These are phyloP conservation scores for Zymoseptoria crescenta DNA, from an alignment of 2,329 filamentous ascomycete species.

Conservation along the genomic window DNA sequence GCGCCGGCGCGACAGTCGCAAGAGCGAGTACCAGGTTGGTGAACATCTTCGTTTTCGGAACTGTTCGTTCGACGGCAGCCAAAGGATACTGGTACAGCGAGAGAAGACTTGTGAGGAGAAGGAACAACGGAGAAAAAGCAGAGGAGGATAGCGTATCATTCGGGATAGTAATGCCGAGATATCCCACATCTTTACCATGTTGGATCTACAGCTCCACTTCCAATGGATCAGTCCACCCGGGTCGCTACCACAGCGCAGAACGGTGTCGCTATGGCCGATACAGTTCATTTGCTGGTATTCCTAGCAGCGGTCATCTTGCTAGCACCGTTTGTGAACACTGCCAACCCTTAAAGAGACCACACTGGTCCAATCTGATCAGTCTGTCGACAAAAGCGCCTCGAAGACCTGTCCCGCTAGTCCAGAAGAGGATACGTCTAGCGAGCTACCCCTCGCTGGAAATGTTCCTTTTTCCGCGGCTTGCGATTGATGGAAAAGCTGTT, in stretches of 20 bases:
- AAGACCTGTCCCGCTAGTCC: slow-evolving; percentile 7
- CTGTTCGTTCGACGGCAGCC: not conserved
- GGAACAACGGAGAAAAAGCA: slow-evolving; percentile 2
- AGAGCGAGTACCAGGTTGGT: slow-evolving; percentile 16
- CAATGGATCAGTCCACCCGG: not conserved
- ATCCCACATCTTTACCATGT: not conserved
- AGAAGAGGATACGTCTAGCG: slow-evolving; percentile 13
- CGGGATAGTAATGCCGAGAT: not conserved
- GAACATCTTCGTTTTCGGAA: slow-evolving; percentile 3
- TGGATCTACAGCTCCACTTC: not conserved
- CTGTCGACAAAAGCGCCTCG: not conserved
- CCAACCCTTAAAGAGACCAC: not conserved
- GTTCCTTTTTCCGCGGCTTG: slow-evolving; percentile 13
- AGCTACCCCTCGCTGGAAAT: slow-evolving; percentile 13
- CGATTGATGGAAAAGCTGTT: not conserved
- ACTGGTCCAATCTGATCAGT: not conserved
- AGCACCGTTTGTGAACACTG: not conserved
- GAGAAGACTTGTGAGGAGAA: slow-evolving; percentile 7
- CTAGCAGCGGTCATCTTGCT: not conserved
- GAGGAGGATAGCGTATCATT: not conserved
- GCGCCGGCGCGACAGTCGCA: slow-evolving; percentile 19
- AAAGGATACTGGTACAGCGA: slow-evolving; percentile 1
- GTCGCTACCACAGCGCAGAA: not conserved
- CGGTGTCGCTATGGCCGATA: not conserved
- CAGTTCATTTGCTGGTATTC: not conserved